Conservation (phyloP, 768 basidiomycete species). For the Mycena polygramma region DNA sequence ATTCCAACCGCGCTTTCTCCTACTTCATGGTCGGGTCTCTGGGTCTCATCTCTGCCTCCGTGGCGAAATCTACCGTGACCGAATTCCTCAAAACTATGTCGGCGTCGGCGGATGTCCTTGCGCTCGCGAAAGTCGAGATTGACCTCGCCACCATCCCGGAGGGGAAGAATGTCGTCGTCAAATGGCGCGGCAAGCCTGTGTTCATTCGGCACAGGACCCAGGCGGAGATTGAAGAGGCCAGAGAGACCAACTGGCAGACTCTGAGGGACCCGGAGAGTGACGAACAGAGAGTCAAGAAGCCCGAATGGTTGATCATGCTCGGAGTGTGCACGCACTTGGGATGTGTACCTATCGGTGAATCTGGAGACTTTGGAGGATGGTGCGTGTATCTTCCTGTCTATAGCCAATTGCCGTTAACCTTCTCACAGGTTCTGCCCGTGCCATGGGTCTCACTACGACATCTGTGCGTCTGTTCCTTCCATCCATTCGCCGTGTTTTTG, state of each 20-base stretch:
- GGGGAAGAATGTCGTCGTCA: slow-evolving; percentile 97
- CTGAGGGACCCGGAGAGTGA: slow-evolving; percentile 95
- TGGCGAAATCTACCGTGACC: slow-evolving; percentile 92
- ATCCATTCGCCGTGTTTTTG: slow-evolving; percentile 7
- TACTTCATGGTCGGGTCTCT: slow-evolving; percentile 94
- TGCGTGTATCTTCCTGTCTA: slow-evolving; percentile 53
- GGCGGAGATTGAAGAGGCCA: slow-evolving; percentile 94
- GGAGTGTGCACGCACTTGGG: slow-evolving; percentile 98
- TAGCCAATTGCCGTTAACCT: slow-evolving; percentile 12
- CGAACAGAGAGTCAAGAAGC: slow-evolving; percentile 89
- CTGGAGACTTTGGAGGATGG: slow-evolving; percentile 98
- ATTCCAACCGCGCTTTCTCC: slow-evolving; percentile 80
- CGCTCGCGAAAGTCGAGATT: slow-evolving; percentile 97
- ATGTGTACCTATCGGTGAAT: slow-evolving; percentile 98
- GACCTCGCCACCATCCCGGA: slow-evolving; percentile 92
- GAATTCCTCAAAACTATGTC: slow-evolving; percentile 97
- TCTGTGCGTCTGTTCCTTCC: slow-evolving; percentile 69
- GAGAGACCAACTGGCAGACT: slow-evolving; percentile 83
- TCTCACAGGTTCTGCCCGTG: slow-evolving; percentile 90
- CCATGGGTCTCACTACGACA: slow-evolving; percentile 99
- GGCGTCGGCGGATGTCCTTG: slow-evolving; percentile 97
- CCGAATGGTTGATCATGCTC: slow-evolving; percentile 95
- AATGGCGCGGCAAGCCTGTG: slow-evolving; percentile 99
- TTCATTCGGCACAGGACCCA: slow-evolving; percentile 97
- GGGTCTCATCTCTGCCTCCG: slow-evolving; percentile 94